Base-by-base conservation (phyloP, 176 grass and related monocot species). In the Dactylis glomerata region DNA sequence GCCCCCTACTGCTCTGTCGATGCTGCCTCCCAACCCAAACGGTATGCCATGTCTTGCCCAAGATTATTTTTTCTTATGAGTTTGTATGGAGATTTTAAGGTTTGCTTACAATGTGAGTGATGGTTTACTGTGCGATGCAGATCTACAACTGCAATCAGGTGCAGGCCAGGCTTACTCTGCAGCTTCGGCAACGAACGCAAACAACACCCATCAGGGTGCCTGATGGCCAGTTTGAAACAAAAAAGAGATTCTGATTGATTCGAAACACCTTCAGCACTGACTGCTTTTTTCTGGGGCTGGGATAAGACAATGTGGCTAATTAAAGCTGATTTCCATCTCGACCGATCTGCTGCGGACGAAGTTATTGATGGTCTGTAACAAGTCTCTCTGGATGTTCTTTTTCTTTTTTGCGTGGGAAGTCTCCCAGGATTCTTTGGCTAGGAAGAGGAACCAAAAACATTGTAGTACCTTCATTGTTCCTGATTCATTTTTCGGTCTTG, bases 361-460 rank as follows among this genome's bases (percentile, higher is more conserved):
- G 50, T 84, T 81, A 91, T 81, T 87, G 76, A 84, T 61, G 14
- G 76, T 91, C 89, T 87, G 81, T 90, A 87, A 80, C 89, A 90
- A 90, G 81, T 75, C 30, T 50, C 66, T 84, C 68, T 4, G 56
- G 45, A 77, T 84, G 85, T 0, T 31, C 70, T 81, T 31, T 16
- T 31, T 8, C 1, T 50, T 81, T 63, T 31, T 16, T 14, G 6
- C 3, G 27, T 5, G 5, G 59, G 27, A 63, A 63, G 59, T 31
- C 5, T 6, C 26, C 8, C 59, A 0, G 59, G 5, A 31, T 31
- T 13, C 27, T 3, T 16, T 63, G 64, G 64, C 64, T 70, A 67
- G 23, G 14, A 20, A 86, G 68, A 15, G 41, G 70, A 82, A 54
- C 32, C 19, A 50, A 19, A 63, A 68, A 32, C 31, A 72, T 62